These are phyloP conservation scores for Daedaleopsis sinensis DNA, from an alignment of 768 basidiomycete genomes.

Conservation along the genomic window DNA sequence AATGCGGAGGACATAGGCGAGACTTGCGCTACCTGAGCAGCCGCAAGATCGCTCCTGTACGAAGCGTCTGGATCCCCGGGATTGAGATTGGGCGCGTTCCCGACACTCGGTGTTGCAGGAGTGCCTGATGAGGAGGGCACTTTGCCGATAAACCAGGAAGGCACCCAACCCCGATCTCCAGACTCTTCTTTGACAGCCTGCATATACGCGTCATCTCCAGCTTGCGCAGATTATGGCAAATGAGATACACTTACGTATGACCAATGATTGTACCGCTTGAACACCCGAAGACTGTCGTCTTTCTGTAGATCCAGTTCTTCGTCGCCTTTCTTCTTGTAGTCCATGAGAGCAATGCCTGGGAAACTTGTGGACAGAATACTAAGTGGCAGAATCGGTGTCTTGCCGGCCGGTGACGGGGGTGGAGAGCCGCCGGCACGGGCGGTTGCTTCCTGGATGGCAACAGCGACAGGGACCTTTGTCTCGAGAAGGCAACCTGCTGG, in stretches of 20 bases:
- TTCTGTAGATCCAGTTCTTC: constrained; percentile 90
- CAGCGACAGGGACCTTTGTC: constrained; percentile 87
- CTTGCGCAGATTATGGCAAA: constrained; percentile 8
- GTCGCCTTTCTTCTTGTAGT: constrained; percentile 91
- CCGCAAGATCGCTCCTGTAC: constrained; percentile 38
- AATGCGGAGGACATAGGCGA: constrained; percentile 89
- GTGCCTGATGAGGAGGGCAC: constrained; percentile 49
- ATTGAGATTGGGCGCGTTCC: constrained; percentile 27
- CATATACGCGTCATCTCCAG: constrained; percentile 6
- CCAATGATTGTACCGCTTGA: constrained; percentile 99
- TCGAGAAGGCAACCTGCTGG: constrained; percentile 97
- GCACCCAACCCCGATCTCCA: constrained; percentile 96
- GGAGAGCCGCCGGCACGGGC: constrained; percentile 51
- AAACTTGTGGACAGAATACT: constrained; percentile 98
- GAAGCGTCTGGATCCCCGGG: constrained; percentile 24
- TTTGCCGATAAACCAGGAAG: constrained; percentile 98
- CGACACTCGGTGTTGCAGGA: constrained; percentile 48
- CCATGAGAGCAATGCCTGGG: constrained; percentile 95
- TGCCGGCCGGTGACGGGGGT: constrained; percentile 40
- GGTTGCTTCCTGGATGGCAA: constrained; percentile 82
- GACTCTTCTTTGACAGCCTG: constrained; percentile 93
- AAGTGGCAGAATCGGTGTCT: constrained; percentile 84
- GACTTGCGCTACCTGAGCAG: constrained; percentile 48
- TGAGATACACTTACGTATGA: constrained; percentile 65
- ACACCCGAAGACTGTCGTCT: constrained; percentile 87